Evolutionary conservation across 2,329 filamentous ascomycete species (phyloP).

Genomic region (Penicillium italicum): DNA sequence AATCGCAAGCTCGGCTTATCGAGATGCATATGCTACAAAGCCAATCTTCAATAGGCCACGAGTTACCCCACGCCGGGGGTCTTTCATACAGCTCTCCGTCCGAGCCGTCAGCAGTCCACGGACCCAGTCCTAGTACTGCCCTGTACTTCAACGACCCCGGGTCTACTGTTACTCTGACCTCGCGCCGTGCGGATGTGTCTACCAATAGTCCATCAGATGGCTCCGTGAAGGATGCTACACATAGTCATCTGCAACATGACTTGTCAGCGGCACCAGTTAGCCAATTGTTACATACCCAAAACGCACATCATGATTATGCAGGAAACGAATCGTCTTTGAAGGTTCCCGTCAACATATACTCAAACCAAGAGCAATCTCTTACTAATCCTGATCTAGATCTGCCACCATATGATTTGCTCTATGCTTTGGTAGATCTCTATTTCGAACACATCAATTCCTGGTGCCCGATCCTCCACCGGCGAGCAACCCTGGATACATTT

Average conservation of each 20-base stretch:
- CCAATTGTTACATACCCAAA: slow-evolving; percentile 25
- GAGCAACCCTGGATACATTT: slow-evolving; percentile 73
- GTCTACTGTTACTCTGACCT: slow-evolving; percentile 44
- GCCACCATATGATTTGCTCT: slow-evolving; percentile 70
- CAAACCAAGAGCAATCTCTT: slow-evolving; percentile 47
- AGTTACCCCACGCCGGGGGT: slow-evolving; percentile 24
- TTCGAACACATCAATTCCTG: slow-evolving; percentile 78
- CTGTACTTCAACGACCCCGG: slow-evolving; percentile 62
- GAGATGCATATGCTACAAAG: slow-evolving; percentile 52
- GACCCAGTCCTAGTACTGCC: slow-evolving; percentile 55
- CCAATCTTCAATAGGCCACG: slow-evolving; percentile 30
- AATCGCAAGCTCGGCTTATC: slow-evolving; percentile 63
- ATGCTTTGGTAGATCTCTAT: slow-evolving; percentile 69
- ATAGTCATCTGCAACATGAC: slow-evolving; percentile 22
- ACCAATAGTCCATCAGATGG: slow-evolving; percentile 37
- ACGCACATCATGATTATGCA: slow-evolving; percentile 39
- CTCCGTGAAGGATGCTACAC: slow-evolving; percentile 28
- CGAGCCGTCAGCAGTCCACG: slow-evolving; percentile 51
- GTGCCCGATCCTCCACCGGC: slow-evolving; percentile 86
- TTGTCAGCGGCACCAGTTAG: slow-evolving; percentile 18
- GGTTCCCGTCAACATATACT: slow-evolving; percentile 57
- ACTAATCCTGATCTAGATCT: slow-evolving; percentile 60
- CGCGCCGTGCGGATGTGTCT: slow-evolving; percentile 47
- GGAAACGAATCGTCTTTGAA: slow-evolving; percentile 51
- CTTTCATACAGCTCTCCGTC: slow-evolving; percentile 47